phyloP scores from a whole-genome alignment of 176 grass and related monocot species.

The Luzula sylvatica region DNA sequence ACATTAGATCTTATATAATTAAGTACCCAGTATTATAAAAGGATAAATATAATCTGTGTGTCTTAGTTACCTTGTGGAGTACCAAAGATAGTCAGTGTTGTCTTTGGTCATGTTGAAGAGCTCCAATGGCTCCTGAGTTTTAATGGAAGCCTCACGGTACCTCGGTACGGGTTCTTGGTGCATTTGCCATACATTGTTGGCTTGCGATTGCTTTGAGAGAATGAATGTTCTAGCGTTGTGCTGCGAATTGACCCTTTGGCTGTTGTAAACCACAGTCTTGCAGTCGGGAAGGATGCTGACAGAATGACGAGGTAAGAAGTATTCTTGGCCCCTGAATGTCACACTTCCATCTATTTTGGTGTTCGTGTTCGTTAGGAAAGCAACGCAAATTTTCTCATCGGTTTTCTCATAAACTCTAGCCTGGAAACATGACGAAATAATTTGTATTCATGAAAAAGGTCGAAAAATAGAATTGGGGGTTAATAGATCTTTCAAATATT shows the following conservation, averaged over 20 bases:
- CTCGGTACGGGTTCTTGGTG: constrained; percentile 41
- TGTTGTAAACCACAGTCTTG: constrained; percentile 71
- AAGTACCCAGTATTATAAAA: not conserved
- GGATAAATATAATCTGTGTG: constrained; percentile 2
- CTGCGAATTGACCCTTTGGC: constrained; percentile 85
- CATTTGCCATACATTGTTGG: constrained; percentile 63
- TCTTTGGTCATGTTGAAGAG: constrained; percentile 77
- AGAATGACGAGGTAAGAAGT: constrained; percentile 53
- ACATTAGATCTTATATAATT: constrained; percentile 11
- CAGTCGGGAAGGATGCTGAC: constrained; percentile 70
- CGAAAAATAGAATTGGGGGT: too few species aligned
- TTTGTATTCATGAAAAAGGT: not conserved
- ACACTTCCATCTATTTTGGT: constrained; percentile 49
- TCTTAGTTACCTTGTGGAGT: constrained; percentile 55
- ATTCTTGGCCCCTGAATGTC: constrained; percentile 46
- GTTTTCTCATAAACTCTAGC: constrained; percentile 41
- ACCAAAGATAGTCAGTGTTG: constrained; percentile 73
- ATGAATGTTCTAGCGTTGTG: constrained; percentile 63
- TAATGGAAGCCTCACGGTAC: constrained; percentile 17
- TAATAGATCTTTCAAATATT: constrained; percentile 15
- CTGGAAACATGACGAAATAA: constrained; percentile 37
- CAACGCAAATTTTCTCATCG: constrained; percentile 51
- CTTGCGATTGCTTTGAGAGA: constrained; percentile 13
- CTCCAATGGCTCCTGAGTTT: constrained; percentile 43
- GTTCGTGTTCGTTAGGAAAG: constrained; percentile 69